Percentiles rank a stretch among this genome's conserved stretches.
phyloP scores from a whole-genome alignment of 441 rosid genomes.

The Populus trichocarpa region DNA sequence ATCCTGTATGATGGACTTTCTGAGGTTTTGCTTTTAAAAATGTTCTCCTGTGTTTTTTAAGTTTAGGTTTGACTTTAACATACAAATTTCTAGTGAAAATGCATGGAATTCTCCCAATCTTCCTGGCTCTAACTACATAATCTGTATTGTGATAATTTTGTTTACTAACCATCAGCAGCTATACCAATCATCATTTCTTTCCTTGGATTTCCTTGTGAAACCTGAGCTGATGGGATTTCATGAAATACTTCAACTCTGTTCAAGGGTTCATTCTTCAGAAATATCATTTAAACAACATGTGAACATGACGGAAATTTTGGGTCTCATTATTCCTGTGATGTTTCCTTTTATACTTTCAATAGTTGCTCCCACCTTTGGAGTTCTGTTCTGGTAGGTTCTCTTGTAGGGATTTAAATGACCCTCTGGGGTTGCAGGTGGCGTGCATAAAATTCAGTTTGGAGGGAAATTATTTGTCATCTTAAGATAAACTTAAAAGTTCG shows the following conservation, averaged over 20 bases:
- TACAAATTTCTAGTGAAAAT: not conserved
- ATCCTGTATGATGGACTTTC: not conserved
- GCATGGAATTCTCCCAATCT: not conserved
- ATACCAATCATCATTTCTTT: not conserved
- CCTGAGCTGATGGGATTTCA: too few species aligned
- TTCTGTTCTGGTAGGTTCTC: not conserved
- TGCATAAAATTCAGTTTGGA: not conserved
- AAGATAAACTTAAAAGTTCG: not conserved
- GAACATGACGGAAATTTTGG: too few species aligned
- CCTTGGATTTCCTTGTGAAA: not conserved
- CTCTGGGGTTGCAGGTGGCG: not conserved
- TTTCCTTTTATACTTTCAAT: not conserved
- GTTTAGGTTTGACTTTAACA: not conserved
- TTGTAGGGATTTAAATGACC: not conserved
- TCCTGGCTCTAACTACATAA: not conserved
- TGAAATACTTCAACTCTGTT: not conserved
- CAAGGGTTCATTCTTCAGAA: not conserved
- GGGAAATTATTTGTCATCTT: not conserved
- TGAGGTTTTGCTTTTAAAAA: not conserved
- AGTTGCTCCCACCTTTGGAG: not conserved
- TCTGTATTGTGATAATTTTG: not conserved
- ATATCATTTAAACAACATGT: too few species aligned
- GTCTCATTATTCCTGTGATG: not conserved
- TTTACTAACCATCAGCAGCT: not conserved
- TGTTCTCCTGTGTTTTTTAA: not conserved